These are phyloP conservation scores for Solanum chacoense DNA, from an alignment of 305 asterid genomes.

Conservation along the genomic window DNA sequence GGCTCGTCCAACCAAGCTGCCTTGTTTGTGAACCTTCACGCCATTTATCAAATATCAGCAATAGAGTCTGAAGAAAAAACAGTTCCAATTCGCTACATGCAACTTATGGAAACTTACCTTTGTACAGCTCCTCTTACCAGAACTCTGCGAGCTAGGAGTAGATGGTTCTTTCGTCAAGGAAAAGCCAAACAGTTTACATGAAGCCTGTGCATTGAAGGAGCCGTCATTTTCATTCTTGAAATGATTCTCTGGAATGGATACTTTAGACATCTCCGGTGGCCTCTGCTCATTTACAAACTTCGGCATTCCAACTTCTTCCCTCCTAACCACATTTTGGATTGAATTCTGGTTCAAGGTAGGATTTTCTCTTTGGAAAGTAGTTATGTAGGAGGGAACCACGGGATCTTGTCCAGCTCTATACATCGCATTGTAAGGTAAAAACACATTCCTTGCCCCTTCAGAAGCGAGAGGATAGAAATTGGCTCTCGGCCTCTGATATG, in stretches of 20 bases:
- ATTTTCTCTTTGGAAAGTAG: slow-evolving; percentile 39
- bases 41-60: slow-evolving; percentile 3
- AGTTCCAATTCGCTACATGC: not conserved
- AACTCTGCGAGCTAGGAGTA: slow-evolving; percentile 36
- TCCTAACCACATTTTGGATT: slow-evolving; percentile 28
- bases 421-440: slow-evolving; percentile 39
- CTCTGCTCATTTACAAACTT: slow-evolving; percentile 29
- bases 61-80: not conserved
- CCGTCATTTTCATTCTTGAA: slow-evolving; percentile 20
- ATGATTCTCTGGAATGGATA: slow-evolving; percentile 24
- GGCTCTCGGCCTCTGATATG: slow-evolving; percentile 33
- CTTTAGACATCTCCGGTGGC: slow-evolving; percentile 33
- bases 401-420: slow-evolving; percentile 46
- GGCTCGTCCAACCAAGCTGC: slow-evolving; percentile 91
- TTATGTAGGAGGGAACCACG: slow-evolving; percentile 31
- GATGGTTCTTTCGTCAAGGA: slow-evolving; percentile 61
- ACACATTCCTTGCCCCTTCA: slow-evolving; percentile 60
- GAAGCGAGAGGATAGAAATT: slow-evolving; percentile 80
- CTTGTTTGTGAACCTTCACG: slow-evolving; percentile 91
- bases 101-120: slow-evolving; percentile 36
- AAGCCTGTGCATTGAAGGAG: slow-evolving; percentile 30
- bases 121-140: slow-evolving; percentile 81
- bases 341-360: slow-evolving; percentile 29
- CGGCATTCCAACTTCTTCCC: slow-evolving; percentile 28
- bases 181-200: slow-evolving; percentile 73